Evolutionary conservation across 176 grass and related monocot genomes (phyloP).

Genomic region (Panicum miliaceum): DNA sequence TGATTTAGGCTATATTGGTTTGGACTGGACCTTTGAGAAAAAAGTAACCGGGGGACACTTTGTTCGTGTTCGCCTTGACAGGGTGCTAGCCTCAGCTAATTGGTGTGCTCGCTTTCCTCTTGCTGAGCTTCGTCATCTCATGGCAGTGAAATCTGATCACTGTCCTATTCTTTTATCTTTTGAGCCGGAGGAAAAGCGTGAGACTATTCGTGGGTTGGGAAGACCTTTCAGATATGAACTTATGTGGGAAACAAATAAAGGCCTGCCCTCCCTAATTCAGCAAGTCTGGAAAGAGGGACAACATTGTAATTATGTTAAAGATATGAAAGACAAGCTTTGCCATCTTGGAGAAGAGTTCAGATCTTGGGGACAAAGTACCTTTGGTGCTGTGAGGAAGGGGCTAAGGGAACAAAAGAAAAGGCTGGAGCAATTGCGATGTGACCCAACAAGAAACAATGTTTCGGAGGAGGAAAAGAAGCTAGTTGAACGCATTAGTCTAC

Average conservation of each 20-base stretch:
- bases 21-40: too few relatives aligned
- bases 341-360: not conserved
- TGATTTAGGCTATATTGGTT: not conserved
- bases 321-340: not conserved
- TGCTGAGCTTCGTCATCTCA: not conserved
- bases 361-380: not conserved
- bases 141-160: not conserved
- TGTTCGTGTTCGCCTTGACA: not conserved
- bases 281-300: not conserved
- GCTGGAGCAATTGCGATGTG: not conserved
- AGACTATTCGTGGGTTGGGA: not conserved
- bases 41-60: not conserved
- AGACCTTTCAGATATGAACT: not conserved
- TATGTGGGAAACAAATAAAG: not conserved
- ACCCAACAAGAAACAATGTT: not conserved
- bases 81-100: not conserved
- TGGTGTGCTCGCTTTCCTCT: not conserved
- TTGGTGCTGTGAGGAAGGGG: not conserved
- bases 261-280: not conserved
- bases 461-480: not conserved
- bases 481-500: not conserved
- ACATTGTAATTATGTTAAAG: not conserved
- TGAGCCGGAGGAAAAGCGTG: not conserved
- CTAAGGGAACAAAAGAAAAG: not conserved
- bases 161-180: not conserved